phyloP scores from a whole-genome alignment of 176 grass and related monocot genomes.

The Avena sativa region DNA sequence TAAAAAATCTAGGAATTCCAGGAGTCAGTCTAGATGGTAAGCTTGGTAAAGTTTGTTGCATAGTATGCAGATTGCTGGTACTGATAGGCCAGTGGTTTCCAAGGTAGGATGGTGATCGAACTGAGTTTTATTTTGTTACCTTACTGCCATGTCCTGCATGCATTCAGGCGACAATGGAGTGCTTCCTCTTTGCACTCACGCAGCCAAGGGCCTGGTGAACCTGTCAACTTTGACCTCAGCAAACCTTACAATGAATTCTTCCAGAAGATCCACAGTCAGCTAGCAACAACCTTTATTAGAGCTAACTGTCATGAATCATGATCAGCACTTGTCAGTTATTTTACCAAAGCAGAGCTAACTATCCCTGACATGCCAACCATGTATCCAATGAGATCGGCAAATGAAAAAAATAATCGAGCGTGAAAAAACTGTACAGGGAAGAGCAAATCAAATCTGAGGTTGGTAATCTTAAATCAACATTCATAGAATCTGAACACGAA shows the following conservation, averaged over 20 bases:
- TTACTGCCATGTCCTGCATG: not conserved
- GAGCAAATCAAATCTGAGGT: not conserved
- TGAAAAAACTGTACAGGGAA: not conserved
- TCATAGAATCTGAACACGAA: not conserved
- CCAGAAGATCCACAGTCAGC: not conserved
- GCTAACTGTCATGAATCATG: not conserved
- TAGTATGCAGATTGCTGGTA: not conserved
- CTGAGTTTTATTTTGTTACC: not conserved
- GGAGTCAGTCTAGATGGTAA: not conserved
- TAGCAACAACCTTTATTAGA: not conserved
- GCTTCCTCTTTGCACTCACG: not conserved
- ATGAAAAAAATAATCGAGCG: slow-evolving; percentile 36
- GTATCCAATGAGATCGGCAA: not conserved
- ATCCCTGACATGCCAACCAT: not conserved
- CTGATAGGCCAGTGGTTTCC: not conserved
- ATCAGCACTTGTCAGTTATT: slow-evolving; percentile 36
- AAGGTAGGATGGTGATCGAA: not conserved
- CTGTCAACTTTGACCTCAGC: not conserved
- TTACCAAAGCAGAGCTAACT: slow-evolving; percentile 3
- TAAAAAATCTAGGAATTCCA: not conserved
- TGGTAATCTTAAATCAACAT: slow-evolving; percentile 12
- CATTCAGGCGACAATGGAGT: not conserved
- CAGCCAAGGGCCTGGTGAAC: not conserved
- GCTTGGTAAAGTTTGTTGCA: not conserved
- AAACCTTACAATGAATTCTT: slow-evolving; percentile 12